Evolutionary conservation across 768 basidiomycete genomes (phyloP).

Genomic region (Leccinum uliginosum): DNA sequence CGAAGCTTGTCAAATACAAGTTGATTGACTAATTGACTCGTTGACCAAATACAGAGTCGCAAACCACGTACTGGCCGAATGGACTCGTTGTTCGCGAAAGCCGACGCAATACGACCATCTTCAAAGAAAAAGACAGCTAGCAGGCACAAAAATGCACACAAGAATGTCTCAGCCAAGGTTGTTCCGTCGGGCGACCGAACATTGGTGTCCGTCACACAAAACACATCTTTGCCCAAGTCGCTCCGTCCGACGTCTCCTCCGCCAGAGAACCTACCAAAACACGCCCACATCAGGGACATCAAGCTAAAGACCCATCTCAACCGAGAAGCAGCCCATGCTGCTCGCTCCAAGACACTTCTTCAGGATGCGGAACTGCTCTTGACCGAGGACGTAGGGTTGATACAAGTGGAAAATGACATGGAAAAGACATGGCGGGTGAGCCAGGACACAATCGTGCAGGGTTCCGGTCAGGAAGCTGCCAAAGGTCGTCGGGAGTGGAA

Average conservation of each 20-base stretch:
- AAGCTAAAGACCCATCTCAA: conserved; percentile 70
- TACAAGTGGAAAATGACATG: conserved; percentile 73
- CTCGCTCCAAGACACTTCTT: conserved; percentile 54
- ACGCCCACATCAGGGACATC: conserved; percentile 65
- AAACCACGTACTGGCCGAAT: conserved; percentile 26
- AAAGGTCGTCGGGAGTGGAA: conserved; percentile 73
- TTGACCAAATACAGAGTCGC: neutral
- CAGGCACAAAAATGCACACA: conserved; percentile 25
- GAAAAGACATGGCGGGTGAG: conserved; percentile 88
- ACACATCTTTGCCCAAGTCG: conserved; percentile 66
- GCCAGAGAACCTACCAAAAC: conserved; percentile 43
- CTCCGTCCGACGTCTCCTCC: conserved; percentile 49
- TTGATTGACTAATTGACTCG: too few species aligned
- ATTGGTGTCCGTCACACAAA: conserved; percentile 49
- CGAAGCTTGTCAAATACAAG: too few species aligned
- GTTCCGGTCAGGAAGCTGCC: conserved; percentile 71
- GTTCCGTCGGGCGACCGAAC: conserved; percentile 44
- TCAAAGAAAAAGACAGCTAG: conserved; percentile 35
- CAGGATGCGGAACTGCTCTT: conserved; percentile 73
- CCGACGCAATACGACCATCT: conserved; percentile 50
- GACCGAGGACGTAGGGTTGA: conserved; percentile 62
- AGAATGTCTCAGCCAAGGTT: conserved; percentile 11
- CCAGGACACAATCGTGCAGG: conserved; percentile 70
- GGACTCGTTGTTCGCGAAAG: conserved; percentile 73
- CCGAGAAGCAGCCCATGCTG: conserved; percentile 57